Percentiles rank a stretch among this genome's conserved stretches.
Conservation (phyloP, 2,329 filamentous ascomycete species). For the Monilinia fructicola region DNA sequence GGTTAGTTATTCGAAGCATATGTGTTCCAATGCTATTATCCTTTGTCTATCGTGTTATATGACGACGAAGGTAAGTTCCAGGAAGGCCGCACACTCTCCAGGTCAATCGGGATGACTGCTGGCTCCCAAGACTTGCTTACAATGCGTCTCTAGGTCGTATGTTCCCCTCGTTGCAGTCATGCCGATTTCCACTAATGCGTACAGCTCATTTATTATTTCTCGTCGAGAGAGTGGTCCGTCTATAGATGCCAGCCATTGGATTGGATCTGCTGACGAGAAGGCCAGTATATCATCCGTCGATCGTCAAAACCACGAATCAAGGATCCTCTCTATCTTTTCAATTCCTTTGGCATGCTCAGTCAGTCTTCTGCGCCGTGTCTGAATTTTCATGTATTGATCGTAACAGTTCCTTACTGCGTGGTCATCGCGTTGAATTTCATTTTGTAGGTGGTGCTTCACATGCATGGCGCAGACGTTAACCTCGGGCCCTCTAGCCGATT, state of each 20-base stretch:
- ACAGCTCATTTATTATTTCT: slow-evolving; percentile 60
- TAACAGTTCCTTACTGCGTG: slow-evolving; percentile 44
- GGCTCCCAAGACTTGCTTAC: not conserved
- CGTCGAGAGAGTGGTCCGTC: slow-evolving; percentile 58
- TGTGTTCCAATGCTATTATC: slow-evolving; percentile 59
- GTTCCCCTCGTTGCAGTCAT: not conserved
- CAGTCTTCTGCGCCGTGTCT: slow-evolving; percentile 20
- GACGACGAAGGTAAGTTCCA: slow-evolving; percentile 55
- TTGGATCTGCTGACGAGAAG: not conserved
- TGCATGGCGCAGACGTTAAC: not conserved
- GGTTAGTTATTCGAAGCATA: slow-evolving; percentile 50
- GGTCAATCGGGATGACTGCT: not conserved
- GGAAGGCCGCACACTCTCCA: not conserved
- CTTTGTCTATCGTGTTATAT: slow-evolving; percentile 63
- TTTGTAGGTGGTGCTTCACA: slow-evolving; percentile 47
- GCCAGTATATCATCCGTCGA: slow-evolving; percentile 52
- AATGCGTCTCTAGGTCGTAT: not conserved
- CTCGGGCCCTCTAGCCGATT: slow-evolving; percentile 45
- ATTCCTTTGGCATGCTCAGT: slow-evolving; percentile 58
- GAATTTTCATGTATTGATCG: slow-evolving; percentile 9
- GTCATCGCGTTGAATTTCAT: slow-evolving; percentile 57
- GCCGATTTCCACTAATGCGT: slow-evolving; percentile 13
- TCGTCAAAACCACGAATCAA: slow-evolving; percentile 51
- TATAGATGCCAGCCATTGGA: not conserved
- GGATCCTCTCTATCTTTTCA: slow-evolving; percentile 60